Percentiles rank a stretch among this genome's conserved stretches.
Evolutionary conservation across 2,329 filamentous ascomycete genomes (phyloP).

Genomic region (Blumeriella jaapii): DNA sequence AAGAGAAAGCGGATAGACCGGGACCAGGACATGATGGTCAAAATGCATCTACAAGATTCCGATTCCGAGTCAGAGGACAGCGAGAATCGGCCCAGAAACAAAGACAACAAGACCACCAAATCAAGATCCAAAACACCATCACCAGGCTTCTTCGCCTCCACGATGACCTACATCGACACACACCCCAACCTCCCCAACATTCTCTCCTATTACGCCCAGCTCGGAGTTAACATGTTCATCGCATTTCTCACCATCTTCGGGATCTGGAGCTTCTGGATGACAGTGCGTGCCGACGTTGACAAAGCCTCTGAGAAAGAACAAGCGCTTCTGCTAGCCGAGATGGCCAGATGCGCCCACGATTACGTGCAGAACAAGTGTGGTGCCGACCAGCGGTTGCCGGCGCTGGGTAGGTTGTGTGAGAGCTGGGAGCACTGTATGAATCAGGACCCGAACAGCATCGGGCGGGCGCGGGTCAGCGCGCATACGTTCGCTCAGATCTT

Average conservation of each 20-base stretch:
- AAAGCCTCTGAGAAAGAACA: slow-evolving; percentile 43
- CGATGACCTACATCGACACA: slow-evolving; percentile 51
- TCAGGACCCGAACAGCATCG: slow-evolving; percentile 66
- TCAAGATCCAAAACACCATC: slow-evolving; percentile 11
- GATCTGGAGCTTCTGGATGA: slow-evolving; percentile 23
- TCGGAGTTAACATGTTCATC: slow-evolving; percentile 39
- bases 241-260: slow-evolving; percentile 32
- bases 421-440: slow-evolving; percentile 85
- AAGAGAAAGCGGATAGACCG: slow-evolving; percentile 35
- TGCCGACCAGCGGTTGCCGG: slow-evolving; percentile 54
- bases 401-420: slow-evolving; percentile 60
- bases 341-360: slow-evolving; percentile 67
- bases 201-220: slow-evolving; percentile 54
- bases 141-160: slow-evolving; percentile 32
- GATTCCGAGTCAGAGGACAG: slow-evolving; percentile 28
- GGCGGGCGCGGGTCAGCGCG: slow-evolving; percentile 68
- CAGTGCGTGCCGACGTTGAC: slow-evolving; percentile 28
- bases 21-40: slow-evolving; percentile 30
- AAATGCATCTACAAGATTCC: slow-evolving; percentile 25
- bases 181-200: slow-evolving; percentile 55
- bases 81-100: slow-evolving; percentile 28
- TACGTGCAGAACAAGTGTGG: slow-evolving; percentile 69
- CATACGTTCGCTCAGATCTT: slow-evolving; percentile 86
- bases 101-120: slow-evolving; percentile 28
- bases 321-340: slow-evolving; percentile 62